phyloP scores from a whole-genome alignment of 2,329 filamentous ascomycete genomes.

The Lasiodiplodia hormozganensis region DNA sequence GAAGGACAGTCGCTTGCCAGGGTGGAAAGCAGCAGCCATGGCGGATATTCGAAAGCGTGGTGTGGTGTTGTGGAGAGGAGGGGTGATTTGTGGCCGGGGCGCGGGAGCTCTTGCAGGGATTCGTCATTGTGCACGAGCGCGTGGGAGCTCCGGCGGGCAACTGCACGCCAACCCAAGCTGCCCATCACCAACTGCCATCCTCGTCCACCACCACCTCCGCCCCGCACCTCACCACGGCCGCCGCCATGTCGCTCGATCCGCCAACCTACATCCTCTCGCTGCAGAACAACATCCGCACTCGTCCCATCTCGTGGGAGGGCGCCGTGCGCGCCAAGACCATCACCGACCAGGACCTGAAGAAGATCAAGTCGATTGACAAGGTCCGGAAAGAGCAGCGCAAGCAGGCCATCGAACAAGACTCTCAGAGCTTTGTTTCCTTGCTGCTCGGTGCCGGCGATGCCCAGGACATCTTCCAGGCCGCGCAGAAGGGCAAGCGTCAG shows the following conservation, averaged over 20 bases:
- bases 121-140: conserved; percentile 27
- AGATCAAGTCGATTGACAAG: conserved; percentile 97
- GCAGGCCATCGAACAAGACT: conserved; percentile 79
- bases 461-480: conserved; percentile 79
- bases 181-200: conserved; percentile 24
- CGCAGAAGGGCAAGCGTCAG: conserved; percentile 74
- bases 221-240: conserved; percentile 28
- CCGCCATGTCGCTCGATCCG: conserved; percentile 84
- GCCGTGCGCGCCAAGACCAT: conserved; percentile 92
- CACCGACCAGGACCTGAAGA: conserved; percentile 90
- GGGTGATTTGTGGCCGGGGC: not conserved
- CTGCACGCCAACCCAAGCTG: conserved; percentile 24
- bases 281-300: conserved; percentile 95
- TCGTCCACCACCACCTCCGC: conserved; percentile 2
- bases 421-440: conserved; percentile 79
- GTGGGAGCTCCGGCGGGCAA: conserved; percentile 24
- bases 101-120: conserved; percentile 28
- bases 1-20: conserved; percentile 82
- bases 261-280: conserved; percentile 87
- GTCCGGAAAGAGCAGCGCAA: conserved; percentile 89
- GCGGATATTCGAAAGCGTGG: not conserved
- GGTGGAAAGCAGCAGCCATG: conserved; percentile 43
- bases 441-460: conserved; percentile 73
- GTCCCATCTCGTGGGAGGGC: conserved; percentile 97
- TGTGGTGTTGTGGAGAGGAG: not conserved